Conservation (phyloP, 768 basidiomycete genomes). For the Suillus hirtellus region DNA sequence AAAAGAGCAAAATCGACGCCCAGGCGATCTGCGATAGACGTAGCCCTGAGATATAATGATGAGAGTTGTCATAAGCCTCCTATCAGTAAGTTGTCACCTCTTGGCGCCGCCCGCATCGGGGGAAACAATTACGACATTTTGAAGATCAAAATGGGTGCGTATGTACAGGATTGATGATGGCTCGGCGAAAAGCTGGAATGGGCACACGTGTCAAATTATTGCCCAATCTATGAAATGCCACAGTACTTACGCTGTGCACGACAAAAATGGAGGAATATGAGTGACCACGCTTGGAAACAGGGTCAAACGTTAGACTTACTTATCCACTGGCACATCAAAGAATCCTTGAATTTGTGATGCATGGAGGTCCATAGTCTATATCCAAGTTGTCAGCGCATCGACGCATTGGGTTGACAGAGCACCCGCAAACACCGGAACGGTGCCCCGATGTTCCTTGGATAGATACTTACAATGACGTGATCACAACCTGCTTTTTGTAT, state of each 20-base stretch:
- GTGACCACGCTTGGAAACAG: conserved; percentile 6
- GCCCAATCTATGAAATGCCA: conserved; percentile 9
- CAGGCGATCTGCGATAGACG: conserved; percentile 93
- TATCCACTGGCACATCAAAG: conserved; percentile 99
- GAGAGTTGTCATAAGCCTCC: conserved; percentile 14
- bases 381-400: conserved; percentile 12
- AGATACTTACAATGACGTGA: conserved; percentile 85
- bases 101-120: conserved; percentile 99
- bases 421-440: not conserved
- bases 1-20: conserved; percentile 98
- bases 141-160: conserved; percentile 83
- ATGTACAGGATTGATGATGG: conserved; percentile 95
- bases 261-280: conserved; percentile 17
- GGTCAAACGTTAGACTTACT: conserved; percentile 59
- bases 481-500: conserved; percentile 90
- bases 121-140: conserved; percentile 90
- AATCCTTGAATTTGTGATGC: conserved; percentile 99
- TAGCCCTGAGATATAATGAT: conserved; percentile 61
- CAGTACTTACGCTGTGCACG: conserved; percentile 49
- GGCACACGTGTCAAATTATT: conserved; percentile 23
- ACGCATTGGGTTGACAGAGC: not conserved
- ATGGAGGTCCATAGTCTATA: conserved; percentile 96
- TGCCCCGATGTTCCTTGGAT: conserved; percentile 1
- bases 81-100: conserved; percentile 51
- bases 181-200: conserved; percentile 83